Conservation (phyloP, 345 rosid genomes). For the Ricinus communis region DNA sequence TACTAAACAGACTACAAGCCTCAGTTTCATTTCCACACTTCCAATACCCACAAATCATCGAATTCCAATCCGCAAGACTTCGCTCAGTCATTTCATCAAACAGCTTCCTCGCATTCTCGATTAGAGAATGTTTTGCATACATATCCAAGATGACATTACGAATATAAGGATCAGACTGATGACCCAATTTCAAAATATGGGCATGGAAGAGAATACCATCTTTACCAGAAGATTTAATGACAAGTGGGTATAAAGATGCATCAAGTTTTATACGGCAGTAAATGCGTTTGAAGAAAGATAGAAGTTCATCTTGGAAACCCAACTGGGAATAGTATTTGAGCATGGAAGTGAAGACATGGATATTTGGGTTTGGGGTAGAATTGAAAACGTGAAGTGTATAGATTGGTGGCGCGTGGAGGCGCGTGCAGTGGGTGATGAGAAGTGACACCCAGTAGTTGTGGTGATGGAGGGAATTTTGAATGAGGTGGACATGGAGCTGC, state of each 20-base stretch:
- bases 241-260: constrained; percentile 32
- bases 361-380: constrained; percentile 21
- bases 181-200: constrained; percentile 37
- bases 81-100: constrained; percentile 58
- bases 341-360: constrained; percentile 25
- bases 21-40: constrained; percentile 38
- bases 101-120: constrained; percentile 40
- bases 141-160: constrained; percentile 39
- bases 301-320: constrained; percentile 24
- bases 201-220: constrained; percentile 35
- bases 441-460: constrained; percentile 33
- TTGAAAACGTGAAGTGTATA: constrained; percentile 25
- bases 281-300: constrained; percentile 24
- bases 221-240: constrained; percentile 39
- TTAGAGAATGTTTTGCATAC: constrained; percentile 28
- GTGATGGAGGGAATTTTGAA: constrained; percentile 33
- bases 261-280: constrained; percentile 22
- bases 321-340: constrained; percentile 27
- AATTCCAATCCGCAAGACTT: constrained; percentile 47
- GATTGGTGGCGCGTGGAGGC: constrained; percentile 31
- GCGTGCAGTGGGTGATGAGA: constrained; percentile 34
- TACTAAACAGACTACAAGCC: constrained; percentile 35
- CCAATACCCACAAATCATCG: constrained; percentile 50
- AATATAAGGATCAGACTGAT: constrained; percentile 27
- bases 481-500: constrained; percentile 40